Evolutionary conservation across 257 asterid genomes (phyloP).

Genomic region (Lycium ferocissimum): DNA sequence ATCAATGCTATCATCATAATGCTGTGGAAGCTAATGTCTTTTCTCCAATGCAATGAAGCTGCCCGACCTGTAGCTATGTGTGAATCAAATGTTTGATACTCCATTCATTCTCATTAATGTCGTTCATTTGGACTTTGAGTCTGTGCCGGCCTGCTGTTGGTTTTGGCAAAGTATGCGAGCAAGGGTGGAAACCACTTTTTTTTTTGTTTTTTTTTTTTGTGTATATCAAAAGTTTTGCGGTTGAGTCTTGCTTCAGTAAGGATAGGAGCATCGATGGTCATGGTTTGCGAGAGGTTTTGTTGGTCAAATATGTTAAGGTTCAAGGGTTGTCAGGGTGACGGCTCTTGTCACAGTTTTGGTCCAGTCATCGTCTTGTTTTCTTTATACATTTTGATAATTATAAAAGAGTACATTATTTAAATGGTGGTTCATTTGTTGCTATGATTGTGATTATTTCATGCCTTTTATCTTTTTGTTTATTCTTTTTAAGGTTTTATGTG

Average conservation of each 20-base stretch:
- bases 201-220: constrained; percentile 17
- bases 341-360: constrained; percentile 39
- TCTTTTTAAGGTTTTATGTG: background rate
- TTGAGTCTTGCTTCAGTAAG: constrained; percentile 15
- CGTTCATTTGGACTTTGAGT: constrained; percentile 31
- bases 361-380: constrained; percentile 19
- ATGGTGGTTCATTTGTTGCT: constrained; percentile 12
- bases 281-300: constrained; percentile 27
- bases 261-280: background rate
- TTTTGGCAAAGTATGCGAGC: constrained; percentile 31
- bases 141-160: constrained; percentile 26
- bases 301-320: constrained; percentile 17
- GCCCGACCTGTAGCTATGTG: constrained; percentile 20
- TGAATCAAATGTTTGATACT: constrained; percentile 19
- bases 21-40: background rate
- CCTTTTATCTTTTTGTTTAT: constrained; percentile 35
- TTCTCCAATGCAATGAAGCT: constrained; percentile 23
- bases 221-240: constrained; percentile 29
- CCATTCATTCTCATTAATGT: constrained; percentile 33
- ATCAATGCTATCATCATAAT: constrained; percentile 67
- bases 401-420: constrained; percentile 9
- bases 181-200: background rate
- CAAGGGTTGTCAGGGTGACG: constrained; percentile 34
- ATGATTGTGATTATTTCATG: constrained; percentile 34
- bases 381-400: constrained; percentile 4